A percentile compares a stretch with the other conserved stretches of the same genome.
These are phyloP conservation scores for Medicago lupulina DNA, from an alignment of 306 rosid genomes.

Conservation along the genomic window DNA sequence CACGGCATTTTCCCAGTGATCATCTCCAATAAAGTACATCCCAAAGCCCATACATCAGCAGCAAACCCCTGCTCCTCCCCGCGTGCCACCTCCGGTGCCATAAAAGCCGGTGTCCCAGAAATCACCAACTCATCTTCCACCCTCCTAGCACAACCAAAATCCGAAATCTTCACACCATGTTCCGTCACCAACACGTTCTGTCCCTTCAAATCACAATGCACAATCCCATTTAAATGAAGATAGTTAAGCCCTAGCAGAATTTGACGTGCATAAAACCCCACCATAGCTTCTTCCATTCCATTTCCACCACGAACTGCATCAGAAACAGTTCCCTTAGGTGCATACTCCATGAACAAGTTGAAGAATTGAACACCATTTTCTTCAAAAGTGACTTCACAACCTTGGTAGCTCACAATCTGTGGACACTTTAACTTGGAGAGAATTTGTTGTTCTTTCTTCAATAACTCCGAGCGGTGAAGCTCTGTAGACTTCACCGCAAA, in stretches of 20 bases:
- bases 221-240: conserved; percentile 74
- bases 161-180: conserved; percentile 71
- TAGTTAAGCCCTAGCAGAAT: conserved; percentile 63
- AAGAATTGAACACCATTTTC: conserved; percentile 63
- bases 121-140: conserved; percentile 35
- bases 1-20: conserved; percentile 71
- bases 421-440: conserved; percentile 59
- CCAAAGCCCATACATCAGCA: conserved; percentile 93
- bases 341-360: conserved; percentile 81
- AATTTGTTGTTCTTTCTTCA: conserved; percentile 62
- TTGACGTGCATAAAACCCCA: conserved; percentile 53
- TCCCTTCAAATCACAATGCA: conserved; percentile 88
- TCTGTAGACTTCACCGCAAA: conserved; percentile 72
- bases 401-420: conserved; percentile 62
- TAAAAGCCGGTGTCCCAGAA: conserved; percentile 78
- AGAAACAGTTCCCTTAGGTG: conserved; percentile 63
- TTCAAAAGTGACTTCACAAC: conserved; percentile 63
- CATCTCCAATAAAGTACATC: conserved; percentile 86
- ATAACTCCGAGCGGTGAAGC: conserved; percentile 57
- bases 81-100: conserved; percentile 98
- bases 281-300: conserved; percentile 52
- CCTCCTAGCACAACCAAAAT: conserved; percentile 78
- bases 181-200: conserved; percentile 66
- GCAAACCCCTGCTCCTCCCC: conserved; percentile 79
- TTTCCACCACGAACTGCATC: conserved; percentile 50